These are phyloP conservation scores for Solanum corneliomulleri DNA, from an alignment of 257 asterid species.

Conservation along the genomic window DNA sequence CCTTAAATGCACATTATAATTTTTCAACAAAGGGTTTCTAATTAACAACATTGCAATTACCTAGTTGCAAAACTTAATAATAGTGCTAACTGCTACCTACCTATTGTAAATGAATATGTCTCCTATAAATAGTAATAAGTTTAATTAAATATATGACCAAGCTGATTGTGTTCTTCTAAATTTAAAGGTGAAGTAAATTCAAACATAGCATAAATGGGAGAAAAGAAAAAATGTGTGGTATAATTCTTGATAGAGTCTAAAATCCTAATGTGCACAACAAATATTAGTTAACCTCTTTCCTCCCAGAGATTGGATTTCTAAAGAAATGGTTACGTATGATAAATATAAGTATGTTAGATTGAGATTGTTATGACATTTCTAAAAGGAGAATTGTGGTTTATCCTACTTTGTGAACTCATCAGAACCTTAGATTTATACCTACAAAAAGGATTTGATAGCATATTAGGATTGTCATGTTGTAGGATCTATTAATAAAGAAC, in stretches of 20 bases:
- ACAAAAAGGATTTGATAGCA: not conserved
- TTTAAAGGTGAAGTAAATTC: too few species aligned
- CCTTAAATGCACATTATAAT: too few species aligned
- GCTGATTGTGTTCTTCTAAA: not conserved
- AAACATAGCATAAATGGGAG: not conserved
- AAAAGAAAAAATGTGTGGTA: not conserved
- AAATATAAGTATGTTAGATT: not conserved
- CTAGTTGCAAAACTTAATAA: too few species aligned
- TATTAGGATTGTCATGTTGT: not conserved
- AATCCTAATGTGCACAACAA: not conserved
- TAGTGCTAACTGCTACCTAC: not conserved
- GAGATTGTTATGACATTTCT: not conserved
- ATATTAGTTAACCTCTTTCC: not conserved
- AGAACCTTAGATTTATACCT: not conserved
- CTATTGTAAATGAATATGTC: not conserved
- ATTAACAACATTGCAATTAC: too few species aligned
- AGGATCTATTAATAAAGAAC: not conserved
- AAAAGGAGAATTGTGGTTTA: not conserved
- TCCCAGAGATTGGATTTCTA: not conserved
- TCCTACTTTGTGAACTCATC: not conserved
- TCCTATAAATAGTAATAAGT: too few species aligned
- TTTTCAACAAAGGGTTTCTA: too few species aligned
- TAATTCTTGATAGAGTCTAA: not conserved
- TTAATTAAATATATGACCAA: too few species aligned
- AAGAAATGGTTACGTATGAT: not conserved